Conservation (phyloP, 208 protist genomes). For the Acanthamoeba pearcei region DNA sequence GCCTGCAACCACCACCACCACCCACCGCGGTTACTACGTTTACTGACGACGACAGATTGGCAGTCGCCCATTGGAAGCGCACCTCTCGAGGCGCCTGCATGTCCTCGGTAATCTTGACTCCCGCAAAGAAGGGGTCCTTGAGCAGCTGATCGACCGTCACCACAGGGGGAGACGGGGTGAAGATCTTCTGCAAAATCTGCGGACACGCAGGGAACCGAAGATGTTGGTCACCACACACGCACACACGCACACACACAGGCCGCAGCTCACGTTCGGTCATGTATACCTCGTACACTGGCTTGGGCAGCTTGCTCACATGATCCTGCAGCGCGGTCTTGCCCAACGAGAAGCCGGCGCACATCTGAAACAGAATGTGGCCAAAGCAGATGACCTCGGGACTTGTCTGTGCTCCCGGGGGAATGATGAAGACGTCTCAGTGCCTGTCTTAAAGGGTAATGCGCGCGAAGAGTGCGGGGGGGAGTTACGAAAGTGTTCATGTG, state of each 20-base stretch:
- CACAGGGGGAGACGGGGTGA: not conserved
- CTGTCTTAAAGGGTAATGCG: not conserved
- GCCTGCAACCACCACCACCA: not conserved
- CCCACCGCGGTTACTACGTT: not conserved
- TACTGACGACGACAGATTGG: too few relatives aligned
- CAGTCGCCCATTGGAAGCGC: not conserved
- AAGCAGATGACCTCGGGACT: conserved; percentile 58
- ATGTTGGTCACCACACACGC: not conserved
- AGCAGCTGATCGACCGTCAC: conserved; percentile 15
- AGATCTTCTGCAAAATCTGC: conserved; percentile 62
- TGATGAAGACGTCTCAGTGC: not conserved
- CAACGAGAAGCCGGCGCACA: conserved; percentile 9
- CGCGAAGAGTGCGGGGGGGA: not conserved
- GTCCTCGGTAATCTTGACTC: conserved; percentile 40
- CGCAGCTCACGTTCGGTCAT: not conserved
- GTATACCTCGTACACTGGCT: conserved; percentile 17
- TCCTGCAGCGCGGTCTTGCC: conserved; percentile 9
- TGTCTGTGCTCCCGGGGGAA: not conserved
- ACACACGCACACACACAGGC: not conserved
- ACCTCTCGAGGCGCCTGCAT: conserved; percentile 25
- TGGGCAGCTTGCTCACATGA: not conserved
- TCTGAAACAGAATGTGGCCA: conserved; percentile 59
- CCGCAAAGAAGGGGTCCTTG: conserved; percentile 44
- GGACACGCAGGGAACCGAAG: too few relatives aligned
- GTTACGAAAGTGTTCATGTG: conserved; percentile 18